Percentiles rank a stretch among this genome's conserved stretches.
phyloP scores from a whole-genome alignment of 371 early-diverging fungal species.

The Spraguea lophii region DNA sequence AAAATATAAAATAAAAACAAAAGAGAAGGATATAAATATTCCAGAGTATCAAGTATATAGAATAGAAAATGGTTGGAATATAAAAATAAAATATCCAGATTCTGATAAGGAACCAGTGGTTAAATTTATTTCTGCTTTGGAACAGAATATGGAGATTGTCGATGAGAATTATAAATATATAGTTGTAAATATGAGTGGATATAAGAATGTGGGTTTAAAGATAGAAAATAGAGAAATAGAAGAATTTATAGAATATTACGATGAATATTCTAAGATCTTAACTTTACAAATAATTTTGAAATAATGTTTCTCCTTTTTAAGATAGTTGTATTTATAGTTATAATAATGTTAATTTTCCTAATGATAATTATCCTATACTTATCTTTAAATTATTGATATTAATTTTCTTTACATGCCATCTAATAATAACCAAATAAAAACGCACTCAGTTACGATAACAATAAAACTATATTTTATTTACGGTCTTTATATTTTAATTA shows the following conservation, averaged over 20 bases:
- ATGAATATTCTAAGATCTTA: too few relatives aligned
- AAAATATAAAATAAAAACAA: neutral
- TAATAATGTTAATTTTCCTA: too few relatives aligned
- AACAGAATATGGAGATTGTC: conserved; percentile 9
- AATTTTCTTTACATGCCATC: too few relatives aligned
- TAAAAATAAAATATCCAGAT: neutral
- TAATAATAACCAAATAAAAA: too few relatives aligned
- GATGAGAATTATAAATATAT: conserved; percentile 5
- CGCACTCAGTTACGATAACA: too few relatives aligned
- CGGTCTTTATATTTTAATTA: too few relatives aligned
- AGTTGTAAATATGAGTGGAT: conserved; percentile 3
- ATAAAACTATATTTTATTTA: too few relatives aligned
- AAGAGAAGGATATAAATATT: neutral
- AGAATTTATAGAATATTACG: neutral
- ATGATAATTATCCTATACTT: too few relatives aligned
- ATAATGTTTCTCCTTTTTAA: too few relatives aligned
- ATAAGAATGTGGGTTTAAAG: neutral
- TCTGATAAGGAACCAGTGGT: conserved; percentile 1
- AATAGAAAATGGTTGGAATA: neutral
- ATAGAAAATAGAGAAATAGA: neutral
- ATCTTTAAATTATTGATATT: too few relatives aligned
- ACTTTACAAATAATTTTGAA: too few relatives aligned
- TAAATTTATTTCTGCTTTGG: conserved; percentile 8
- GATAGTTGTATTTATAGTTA: too few relatives aligned
- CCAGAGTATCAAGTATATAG: neutral